A percentile compares a stretch with the other conserved stretches of the same genome.
Evolutionary conservation across 345 rosid species (phyloP).

Genomic region (Moringa oleifera): DNA sequence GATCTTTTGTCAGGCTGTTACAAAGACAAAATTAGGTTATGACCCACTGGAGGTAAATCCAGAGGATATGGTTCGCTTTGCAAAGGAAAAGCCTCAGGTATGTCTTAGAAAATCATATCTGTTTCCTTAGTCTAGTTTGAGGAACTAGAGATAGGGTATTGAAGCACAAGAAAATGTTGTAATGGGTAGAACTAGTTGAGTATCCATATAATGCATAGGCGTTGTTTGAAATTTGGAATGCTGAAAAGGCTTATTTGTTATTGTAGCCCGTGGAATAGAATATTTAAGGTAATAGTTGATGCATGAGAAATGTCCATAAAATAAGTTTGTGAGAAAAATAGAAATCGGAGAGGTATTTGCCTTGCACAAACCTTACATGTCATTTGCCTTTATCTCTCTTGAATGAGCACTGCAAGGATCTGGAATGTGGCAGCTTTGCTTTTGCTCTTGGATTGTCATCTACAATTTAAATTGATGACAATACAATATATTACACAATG

Average conservation of each 20-base stretch:
- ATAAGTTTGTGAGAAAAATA: too few species aligned
- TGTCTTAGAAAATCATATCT: conserved; percentile 9
- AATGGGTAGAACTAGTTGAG: too few species aligned
- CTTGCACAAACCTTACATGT: too few species aligned
- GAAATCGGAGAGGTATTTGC: too few species aligned
- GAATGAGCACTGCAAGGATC: not conserved
- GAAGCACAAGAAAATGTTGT: not conserved
- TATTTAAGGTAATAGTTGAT: too few species aligned
- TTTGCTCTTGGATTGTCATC: not conserved
- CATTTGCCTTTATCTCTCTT: too few species aligned
- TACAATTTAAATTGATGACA: not conserved
- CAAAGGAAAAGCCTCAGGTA: conserved; percentile 95
- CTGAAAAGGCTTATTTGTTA: too few species aligned
- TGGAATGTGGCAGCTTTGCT: not conserved
- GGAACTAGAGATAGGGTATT: conserved; percentile 1
- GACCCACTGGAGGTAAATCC: conserved; percentile 98
- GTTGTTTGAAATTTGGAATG: too few species aligned
- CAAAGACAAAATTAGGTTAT: conserved; percentile 94
- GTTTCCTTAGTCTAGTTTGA: conserved; percentile 12
- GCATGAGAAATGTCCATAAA: too few species aligned
- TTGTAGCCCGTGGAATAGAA: too few species aligned
- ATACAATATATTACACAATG: not conserved
- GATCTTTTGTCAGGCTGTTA: conserved; percentile 65
- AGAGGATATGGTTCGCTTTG: conserved; percentile 97
- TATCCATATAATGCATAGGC: too few species aligned